These are phyloP conservation scores for Dipodascopsis uninucleata DNA, from an alignment of 805 yeast genomes.

Conservation along the genomic window DNA sequence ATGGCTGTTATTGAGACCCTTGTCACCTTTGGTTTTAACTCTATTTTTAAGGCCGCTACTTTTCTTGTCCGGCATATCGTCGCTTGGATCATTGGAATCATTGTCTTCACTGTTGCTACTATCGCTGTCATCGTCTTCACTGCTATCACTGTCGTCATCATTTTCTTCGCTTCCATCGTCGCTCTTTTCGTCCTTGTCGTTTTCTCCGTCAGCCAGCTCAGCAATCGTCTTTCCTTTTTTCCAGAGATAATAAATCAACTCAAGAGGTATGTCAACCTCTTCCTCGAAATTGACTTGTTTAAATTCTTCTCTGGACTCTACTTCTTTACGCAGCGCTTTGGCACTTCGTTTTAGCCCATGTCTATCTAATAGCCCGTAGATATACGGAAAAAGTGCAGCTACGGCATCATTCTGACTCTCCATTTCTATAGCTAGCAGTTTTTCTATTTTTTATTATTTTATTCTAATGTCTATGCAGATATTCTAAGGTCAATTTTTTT, in stretches of 20 bases:
- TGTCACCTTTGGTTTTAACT: too few species aligned
- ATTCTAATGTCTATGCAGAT: too few species aligned
- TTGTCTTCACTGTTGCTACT: slow-evolving; percentile 2
- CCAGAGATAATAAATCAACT: slow-evolving; percentile 34
- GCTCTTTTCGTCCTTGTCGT: slow-evolving; percentile 1
- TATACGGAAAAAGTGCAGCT: slow-evolving; percentile 35
- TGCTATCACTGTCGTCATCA: slow-evolving; percentile 10
- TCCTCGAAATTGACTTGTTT: slow-evolving; percentile 24
- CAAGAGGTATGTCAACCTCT: slow-evolving; percentile 29
- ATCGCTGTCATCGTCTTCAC: neutral
- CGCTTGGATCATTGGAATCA: neutral
- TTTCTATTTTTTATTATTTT: too few species aligned
- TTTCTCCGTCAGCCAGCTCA: slow-evolving; percentile 23
- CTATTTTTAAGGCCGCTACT: too few species aligned
- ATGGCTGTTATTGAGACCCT: too few species aligned
- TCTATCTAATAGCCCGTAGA: slow-evolving; percentile 34
- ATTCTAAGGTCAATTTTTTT: too few species aligned
- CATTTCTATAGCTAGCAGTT: too few species aligned
- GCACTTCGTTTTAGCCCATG: slow-evolving; percentile 35
- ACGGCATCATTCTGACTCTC: too few species aligned
- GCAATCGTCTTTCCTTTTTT: slow-evolving; percentile 32
- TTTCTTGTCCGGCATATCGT: too few species aligned
- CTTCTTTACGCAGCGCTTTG: slow-evolving; percentile 35
- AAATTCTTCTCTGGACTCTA: slow-evolving; percentile 23
- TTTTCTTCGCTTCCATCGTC: slow-evolving; percentile 5